A percentile compares a stretch with the other conserved stretches of the same genome.
phyloP scores from a whole-genome alignment of 106 monocot species.

The Apostasia ramifera region DNA sequence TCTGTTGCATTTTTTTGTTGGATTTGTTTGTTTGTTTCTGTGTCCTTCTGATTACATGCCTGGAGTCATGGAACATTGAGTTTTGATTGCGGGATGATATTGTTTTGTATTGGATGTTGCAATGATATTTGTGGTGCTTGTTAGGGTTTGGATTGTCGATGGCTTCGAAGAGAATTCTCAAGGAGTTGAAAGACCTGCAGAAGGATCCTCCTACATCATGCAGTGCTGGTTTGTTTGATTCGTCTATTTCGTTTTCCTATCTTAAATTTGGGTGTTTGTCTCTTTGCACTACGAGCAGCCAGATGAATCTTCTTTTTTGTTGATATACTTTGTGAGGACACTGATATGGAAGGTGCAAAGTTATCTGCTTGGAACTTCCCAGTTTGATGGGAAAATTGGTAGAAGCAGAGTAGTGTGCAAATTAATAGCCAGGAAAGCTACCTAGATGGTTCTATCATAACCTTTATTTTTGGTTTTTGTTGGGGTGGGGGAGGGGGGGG shows the following conservation, averaged over 20 bases:
- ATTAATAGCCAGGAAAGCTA: no score
- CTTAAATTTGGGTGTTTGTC: background rate
- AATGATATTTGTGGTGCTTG: background rate
- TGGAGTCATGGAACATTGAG: no score
- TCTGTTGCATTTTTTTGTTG: background rate
- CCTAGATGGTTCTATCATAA: no score
- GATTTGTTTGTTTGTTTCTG: background rate
- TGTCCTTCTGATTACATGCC: background rate
- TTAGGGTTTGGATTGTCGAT: background rate
- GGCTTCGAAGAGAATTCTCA: constrained; percentile 29
- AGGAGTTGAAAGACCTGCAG: constrained; percentile 41
- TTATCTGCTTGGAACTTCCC: no score
- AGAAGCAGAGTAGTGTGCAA: no score
- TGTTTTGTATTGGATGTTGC: background rate
- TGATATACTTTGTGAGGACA: no score
- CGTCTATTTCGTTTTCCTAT: background rate
- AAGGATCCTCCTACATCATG: constrained; percentile 45
- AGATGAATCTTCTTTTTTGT: no score
- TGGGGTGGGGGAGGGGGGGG: no score
- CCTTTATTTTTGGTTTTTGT: no score
- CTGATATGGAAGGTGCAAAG: no score
- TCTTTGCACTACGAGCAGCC: no score
- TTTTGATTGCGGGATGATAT: background rate
- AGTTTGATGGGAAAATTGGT: no score
- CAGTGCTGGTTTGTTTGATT: constrained; percentile 26